These are phyloP conservation scores for Cardiosporidium cionae DNA, from an alignment of 169 alveolate species.

Conservation along the genomic window DNA sequence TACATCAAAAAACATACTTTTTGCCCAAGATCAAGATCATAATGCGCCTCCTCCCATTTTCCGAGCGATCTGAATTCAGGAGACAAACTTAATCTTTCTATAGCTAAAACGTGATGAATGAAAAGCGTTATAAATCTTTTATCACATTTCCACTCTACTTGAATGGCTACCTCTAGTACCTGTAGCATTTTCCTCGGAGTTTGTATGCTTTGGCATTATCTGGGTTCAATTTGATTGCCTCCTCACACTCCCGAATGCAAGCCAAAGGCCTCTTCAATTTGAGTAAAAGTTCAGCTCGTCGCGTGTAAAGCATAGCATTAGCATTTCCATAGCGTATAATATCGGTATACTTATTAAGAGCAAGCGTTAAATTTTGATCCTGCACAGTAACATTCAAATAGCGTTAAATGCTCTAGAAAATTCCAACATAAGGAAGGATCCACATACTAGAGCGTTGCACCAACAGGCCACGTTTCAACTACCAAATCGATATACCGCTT, in stretches of 20 bases:
- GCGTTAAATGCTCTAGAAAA: background rate
- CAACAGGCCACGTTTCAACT: no score
- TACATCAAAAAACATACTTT: constrained; percentile 20
- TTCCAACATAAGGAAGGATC: background rate
- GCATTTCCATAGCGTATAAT: constrained; percentile 50
- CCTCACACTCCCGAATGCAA: constrained; percentile 53
- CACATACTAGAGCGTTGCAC: background rate
- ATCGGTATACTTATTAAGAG: constrained; percentile 38
- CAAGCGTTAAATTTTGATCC: constrained; percentile 35
- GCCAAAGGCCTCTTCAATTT: constrained; percentile 46
- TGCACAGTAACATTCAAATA: no score
- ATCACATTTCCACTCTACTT: no score
- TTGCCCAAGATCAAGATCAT: constrained; percentile 56
- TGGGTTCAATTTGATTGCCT: constrained; percentile 49
- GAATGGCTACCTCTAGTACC: no score
- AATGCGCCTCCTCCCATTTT: constrained; percentile 54
- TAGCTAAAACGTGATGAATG: background rate
- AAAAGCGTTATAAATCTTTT: no score
- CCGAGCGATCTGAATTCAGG: constrained; percentile 42
- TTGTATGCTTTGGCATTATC: constrained; percentile 58
- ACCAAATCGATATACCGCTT: no score
- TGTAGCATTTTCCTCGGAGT: constrained; percentile 49
- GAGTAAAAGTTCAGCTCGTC: constrained; percentile 51
- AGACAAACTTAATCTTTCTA: background rate
- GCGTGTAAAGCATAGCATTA: constrained; percentile 55